Percentiles rank a stretch among this genome's conserved stretches.
Conservation (phyloP, 176 grass and related monocot species). For the Musa schizocarpa region DNA sequence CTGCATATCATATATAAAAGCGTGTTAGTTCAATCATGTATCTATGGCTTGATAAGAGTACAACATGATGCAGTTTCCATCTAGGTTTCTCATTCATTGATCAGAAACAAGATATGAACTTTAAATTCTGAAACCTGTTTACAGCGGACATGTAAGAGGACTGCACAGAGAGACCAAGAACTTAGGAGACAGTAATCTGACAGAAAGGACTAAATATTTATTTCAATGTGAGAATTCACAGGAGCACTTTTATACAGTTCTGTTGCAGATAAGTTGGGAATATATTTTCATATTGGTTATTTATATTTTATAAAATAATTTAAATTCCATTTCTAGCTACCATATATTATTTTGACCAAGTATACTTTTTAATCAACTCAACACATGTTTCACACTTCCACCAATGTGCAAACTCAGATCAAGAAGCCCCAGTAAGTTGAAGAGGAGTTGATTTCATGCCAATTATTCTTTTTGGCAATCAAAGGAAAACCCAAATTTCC, state of each 20-base stretch:
- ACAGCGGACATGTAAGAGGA: not conserved
- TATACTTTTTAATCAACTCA: not conserved
- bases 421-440: too few relatives aligned
- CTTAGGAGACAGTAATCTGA: not conserved
- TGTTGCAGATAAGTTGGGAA: too few relatives aligned
- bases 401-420: too few relatives aligned
- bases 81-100: not conserved
- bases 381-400: too few relatives aligned
- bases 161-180: not conserved
- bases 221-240: not conserved
- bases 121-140: not conserved
- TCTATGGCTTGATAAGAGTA: slow-evolving; percentile 18
- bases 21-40: slow-evolving; percentile 22
- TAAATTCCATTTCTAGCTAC: not conserved
- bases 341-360: not conserved
- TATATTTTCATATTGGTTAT: too few relatives aligned
- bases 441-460: too few relatives aligned
- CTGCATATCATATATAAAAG: slow-evolving; percentile 46
- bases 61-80: slow-evolving; percentile 10
- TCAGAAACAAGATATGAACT: not conserved
- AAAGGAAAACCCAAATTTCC: not conserved
- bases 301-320: too few relatives aligned
- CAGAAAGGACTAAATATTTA: not conserved
- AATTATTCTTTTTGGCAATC: not conserved
- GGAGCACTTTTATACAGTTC: too few relatives aligned